Evolutionary conservation across 1,284 basidiomycete genomes (phyloP).

Genomic region (Fomitopsis schrenkii): DNA sequence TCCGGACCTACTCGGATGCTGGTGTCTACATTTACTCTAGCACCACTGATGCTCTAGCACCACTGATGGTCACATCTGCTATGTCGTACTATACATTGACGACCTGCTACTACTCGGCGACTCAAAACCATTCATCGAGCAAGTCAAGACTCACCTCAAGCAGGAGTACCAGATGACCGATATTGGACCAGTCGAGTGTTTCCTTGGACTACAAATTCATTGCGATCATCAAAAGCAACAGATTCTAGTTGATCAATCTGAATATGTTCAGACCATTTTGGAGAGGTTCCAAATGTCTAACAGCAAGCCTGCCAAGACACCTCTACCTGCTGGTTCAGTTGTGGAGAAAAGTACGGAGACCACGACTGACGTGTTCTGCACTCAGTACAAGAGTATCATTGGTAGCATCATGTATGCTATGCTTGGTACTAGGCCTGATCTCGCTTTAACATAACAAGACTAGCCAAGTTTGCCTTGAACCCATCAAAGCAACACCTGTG

Average conservation of each 20-base stretch:
- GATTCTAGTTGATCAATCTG: background rate
- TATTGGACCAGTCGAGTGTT: background rate
- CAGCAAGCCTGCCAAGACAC: background rate
- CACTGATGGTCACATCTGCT: background rate
- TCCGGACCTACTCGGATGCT: background rate
- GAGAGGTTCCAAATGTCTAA: background rate
- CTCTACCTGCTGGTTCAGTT: background rate
- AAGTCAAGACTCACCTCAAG: too few species aligned
- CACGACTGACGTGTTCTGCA: background rate
- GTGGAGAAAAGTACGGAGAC: background rate
- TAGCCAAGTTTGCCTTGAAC: slow-evolving; percentile 28
- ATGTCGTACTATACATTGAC: background rate
- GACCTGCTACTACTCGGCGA: background rate
- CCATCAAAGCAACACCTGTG: slow-evolving; percentile 30
- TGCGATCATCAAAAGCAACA: background rate
- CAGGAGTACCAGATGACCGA: background rate
- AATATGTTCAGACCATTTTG: background rate
- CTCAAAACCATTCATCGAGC: background rate
- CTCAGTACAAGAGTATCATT: slow-evolving; percentile 25
- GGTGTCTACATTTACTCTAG: background rate
- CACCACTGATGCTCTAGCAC: too few species aligned
- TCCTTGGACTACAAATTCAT: background rate
- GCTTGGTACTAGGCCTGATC: slow-evolving; percentile 32
- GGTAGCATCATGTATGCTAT: slow-evolving; percentile 37
- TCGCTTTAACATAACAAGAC: slow-evolving; percentile 20